phyloP scores from a whole-genome alignment of 2,329 filamentous ascomycete genomes.

The Herpotrichia juniperi region DNA sequence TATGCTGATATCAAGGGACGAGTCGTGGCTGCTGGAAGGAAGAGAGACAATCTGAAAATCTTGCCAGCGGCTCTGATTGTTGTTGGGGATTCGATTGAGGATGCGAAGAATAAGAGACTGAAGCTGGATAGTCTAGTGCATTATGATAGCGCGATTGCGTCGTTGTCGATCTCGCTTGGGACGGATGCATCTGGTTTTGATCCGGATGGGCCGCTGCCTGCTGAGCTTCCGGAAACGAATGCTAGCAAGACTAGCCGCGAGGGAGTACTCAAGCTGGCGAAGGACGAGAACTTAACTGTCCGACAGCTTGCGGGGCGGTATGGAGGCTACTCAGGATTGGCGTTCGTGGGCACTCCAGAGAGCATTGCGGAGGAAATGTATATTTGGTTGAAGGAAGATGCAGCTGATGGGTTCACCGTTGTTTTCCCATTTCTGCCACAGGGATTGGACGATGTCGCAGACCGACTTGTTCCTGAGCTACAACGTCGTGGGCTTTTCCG shows the following conservation, averaged over 20 bases:
- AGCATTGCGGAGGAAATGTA: conserved; percentile 58
- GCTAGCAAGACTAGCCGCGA: conserved; percentile 59
- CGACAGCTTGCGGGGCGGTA: conserved; percentile 59
- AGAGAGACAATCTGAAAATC: conserved; percentile 57
- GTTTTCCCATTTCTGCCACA: conserved; percentile 58
- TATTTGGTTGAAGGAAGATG: conserved; percentile 55
- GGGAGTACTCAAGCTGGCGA: conserved; percentile 53
- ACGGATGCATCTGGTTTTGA: conserved; percentile 56
- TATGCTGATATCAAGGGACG: conserved; percentile 60
- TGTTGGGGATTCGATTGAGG: conserved; percentile 56
- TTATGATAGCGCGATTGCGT: conserved; percentile 61
- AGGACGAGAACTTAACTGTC: conserved; percentile 55
- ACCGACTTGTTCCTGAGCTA: conserved; percentile 57
- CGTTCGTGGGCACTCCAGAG: conserved; percentile 59
- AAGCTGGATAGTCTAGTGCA: conserved; percentile 59
- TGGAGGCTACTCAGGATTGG: conserved; percentile 57
- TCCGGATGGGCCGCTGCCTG: conserved; percentile 57
- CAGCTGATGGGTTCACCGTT: conserved; percentile 59
- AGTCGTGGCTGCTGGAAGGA: conserved; percentile 52
- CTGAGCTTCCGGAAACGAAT: conserved; percentile 59
- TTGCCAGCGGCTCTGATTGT: conserved; percentile 59
- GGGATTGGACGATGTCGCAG: conserved; percentile 57
- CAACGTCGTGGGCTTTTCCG: conserved; percentile 59
- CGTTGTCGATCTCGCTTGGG: conserved; percentile 56
- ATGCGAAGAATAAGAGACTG: conserved; percentile 57